Evolutionary conservation across 257 asterid species (phyloP).

Genomic region (Solanum verrucosum): DNA sequence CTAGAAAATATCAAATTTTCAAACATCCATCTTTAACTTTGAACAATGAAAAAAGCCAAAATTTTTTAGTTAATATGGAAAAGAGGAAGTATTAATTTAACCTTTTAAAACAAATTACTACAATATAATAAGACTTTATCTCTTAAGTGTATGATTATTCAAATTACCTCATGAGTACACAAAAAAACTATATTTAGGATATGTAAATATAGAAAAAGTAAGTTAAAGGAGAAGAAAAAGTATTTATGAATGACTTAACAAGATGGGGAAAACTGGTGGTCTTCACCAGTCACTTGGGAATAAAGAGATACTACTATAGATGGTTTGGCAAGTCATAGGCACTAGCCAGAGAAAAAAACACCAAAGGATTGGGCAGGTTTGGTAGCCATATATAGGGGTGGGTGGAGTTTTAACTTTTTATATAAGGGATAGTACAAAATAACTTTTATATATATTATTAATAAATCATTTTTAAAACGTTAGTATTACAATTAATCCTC

Average conservation of each 20-base stretch:
- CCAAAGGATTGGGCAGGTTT: background rate
- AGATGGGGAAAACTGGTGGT: background rate
- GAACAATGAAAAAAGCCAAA: no score
- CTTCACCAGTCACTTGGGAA: background rate
- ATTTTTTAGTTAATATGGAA: no score
- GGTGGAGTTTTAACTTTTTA: background rate
- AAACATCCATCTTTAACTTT: no score
- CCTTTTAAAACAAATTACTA: background rate
- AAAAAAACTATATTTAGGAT: background rate
- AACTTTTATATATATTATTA: background rate
- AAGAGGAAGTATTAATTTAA: background rate
- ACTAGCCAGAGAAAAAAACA: background rate
- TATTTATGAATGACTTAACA: constrained; percentile 4
- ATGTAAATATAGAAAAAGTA: background rate
- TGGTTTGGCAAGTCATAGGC: background rate
- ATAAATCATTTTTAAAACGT: background rate
- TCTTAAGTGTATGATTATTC: background rate
- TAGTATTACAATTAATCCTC: background rate
- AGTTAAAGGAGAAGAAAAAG: background rate
- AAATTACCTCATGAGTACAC: background rate
- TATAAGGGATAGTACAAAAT: background rate
- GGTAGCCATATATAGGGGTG: background rate
- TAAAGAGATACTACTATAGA: background rate
- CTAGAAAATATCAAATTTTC: no score
- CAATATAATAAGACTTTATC: background rate